phyloP scores from a whole-genome alignment of 305 asterid species.

The Salvia sclarea region DNA sequence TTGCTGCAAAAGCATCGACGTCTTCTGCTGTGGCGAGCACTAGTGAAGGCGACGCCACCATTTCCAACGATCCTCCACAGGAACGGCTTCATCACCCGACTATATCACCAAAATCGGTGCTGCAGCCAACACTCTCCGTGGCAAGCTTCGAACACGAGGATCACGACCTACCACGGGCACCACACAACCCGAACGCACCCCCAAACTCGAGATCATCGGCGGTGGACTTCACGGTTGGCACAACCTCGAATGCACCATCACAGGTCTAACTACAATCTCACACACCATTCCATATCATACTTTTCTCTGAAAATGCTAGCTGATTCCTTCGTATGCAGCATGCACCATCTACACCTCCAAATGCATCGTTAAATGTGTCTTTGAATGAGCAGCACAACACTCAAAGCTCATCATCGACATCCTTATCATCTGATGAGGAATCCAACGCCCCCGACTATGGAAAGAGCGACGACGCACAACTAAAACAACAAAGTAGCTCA shows the following conservation, averaged over 20 bases:
- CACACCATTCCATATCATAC: not conserved
- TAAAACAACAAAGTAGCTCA: too few species aligned
- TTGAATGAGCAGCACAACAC: too few species aligned
- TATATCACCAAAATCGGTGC: slow-evolving; percentile 55
- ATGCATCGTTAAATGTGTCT: too few species aligned
- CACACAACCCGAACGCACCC: not conserved
- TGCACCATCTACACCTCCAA: too few species aligned
- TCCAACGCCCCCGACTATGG: not conserved
- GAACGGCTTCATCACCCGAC: slow-evolving; percentile 30
- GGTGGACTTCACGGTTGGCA: slow-evolving; percentile 9
- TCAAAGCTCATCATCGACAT: not conserved
- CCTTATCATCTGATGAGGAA: not conserved
- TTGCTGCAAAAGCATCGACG: too few species aligned
- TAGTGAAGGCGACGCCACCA: too few species aligned
- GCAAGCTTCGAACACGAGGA: slow-evolving; percentile 41
- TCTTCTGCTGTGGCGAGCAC: too few species aligned
- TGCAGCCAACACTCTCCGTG: slow-evolving; percentile 44
- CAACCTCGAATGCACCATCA: slow-evolving; percentile 3
- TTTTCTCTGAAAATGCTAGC: too few species aligned
- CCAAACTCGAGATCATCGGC: slow-evolving; percentile 1
- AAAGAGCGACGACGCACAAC: not conserved
- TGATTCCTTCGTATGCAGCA: too few species aligned
- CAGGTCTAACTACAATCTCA: slow-evolving; percentile 32
- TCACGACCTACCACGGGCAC: slow-evolving; percentile 22
- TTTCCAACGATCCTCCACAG: slow-evolving; percentile 29